phyloP scores from a whole-genome alignment of 306 rosid genomes.

The Sophora flavescens region DNA sequence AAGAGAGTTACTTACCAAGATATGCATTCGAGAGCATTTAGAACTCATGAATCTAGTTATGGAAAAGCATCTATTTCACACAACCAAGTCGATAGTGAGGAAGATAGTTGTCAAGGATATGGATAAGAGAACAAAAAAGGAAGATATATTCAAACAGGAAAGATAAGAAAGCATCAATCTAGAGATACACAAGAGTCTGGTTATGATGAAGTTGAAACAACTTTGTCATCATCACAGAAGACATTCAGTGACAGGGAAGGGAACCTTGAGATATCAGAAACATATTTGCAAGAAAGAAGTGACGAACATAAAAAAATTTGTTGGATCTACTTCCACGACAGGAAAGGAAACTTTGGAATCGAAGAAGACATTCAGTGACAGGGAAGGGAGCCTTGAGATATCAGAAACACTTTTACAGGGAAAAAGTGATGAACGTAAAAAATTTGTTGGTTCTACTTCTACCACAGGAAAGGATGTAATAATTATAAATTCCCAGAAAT shows the following conservation, averaged over 20 bases:
- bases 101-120: constrained; percentile 49
- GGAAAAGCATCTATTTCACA: constrained; percentile 59
- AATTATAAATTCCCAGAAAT: constrained; percentile 52
- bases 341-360: constrained; percentile 48
- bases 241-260: constrained; percentile 47
- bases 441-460: constrained; percentile 41
- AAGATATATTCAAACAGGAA: constrained; percentile 52
- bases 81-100: constrained; percentile 52
- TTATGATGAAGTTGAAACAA: constrained; percentile 46
- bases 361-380: constrained; percentile 45
- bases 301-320: constrained; percentile 46
- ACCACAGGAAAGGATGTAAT: constrained; percentile 45
- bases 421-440: constrained; percentile 48
- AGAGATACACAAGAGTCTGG: constrained; percentile 49
- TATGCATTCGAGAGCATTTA: constrained; percentile 47
- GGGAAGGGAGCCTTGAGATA: constrained; percentile 54
- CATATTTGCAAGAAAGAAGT: constrained; percentile 48
- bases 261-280: constrained; percentile 54
- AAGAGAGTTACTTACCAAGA: too few relatives aligned
- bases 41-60: constrained; percentile 51
- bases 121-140: constrained; percentile 53
- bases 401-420: constrained; percentile 50
- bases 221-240: constrained; percentile 45
- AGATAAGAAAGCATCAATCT: constrained; percentile 53
- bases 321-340: constrained; percentile 40